A percentile compares a stretch with the other conserved stretches of the same genome.
Conservation (phyloP, 345 rosid species). For the Boechera divaricarpa region DNA sequence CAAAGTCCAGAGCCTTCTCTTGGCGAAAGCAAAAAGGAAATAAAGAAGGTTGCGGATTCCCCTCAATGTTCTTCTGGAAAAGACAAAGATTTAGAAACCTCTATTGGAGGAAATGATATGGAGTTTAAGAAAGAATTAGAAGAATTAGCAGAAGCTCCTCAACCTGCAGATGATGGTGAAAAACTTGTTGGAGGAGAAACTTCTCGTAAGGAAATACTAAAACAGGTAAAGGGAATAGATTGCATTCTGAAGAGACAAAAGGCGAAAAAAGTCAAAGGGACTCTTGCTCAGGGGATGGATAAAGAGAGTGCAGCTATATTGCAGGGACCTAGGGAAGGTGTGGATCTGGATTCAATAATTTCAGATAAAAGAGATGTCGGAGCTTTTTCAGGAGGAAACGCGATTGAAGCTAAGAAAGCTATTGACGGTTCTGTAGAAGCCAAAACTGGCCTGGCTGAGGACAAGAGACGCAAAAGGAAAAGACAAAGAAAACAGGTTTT, state of each 20-base stretch:
- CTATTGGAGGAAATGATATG: conserved; percentile 28
- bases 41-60: conserved; percentile 33
- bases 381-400: conserved; percentile 41
- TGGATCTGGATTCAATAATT: not conserved
- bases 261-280: conserved; percentile 20
- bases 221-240: conserved; percentile 19
- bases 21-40: conserved; percentile 26
- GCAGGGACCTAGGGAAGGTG: conserved; percentile 6
- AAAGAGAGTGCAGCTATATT: not conserved
- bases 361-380: not conserved
- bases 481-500: conserved; percentile 30
- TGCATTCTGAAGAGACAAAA: conserved; percentile 7
- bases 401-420: conserved; percentile 40
- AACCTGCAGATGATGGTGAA: conserved; percentile 4
- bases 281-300: conserved; percentile 11
- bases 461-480: conserved; percentile 27
- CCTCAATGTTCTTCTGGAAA: conserved; percentile 22
- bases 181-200: conserved; percentile 12
- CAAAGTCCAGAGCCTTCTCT: conserved; percentile 26
- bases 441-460: conserved; percentile 30
- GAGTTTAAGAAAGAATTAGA: conserved; percentile 9
- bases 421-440: conserved; percentile 39
- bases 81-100: conserved; percentile 26
- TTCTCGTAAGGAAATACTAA: conserved; percentile 12
- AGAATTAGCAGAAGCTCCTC: conserved; percentile 16